Base-by-base conservation (phyloP, 257 asterid species). In the Solanum verrucosum region DNA sequence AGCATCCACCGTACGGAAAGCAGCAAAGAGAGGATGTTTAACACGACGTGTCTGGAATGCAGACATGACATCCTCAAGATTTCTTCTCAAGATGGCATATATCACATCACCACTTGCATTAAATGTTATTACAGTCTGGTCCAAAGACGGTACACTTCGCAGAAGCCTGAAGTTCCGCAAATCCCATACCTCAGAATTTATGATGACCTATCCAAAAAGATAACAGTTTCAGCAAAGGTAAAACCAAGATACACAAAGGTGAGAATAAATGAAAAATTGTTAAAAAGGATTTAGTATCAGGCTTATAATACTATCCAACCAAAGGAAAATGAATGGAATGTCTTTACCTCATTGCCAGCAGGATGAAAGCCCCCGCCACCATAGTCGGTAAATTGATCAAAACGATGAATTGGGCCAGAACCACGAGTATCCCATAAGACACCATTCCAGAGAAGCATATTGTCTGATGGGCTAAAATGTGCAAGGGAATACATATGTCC, bases 361-460 rank as follows among this genome's bases (percentile, higher is more conserved):
- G 99, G 99, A 92, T 97, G 99, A 88, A 97, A 97, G 63, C 99
- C 98, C 34, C 99, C 99, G 27, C 99, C 99, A 9, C 99, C 99
- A 87, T 93, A 96, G 91, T 95, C 99, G 1, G 98, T 91, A 82
- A 94, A 96, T 84, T 94, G 98, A 88, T 97, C 99, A 88, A 97
- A 97, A 42, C 98, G 98, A 89, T 95, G 98, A 44, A 94, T 87
- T 35, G 94, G 97, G 71, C 92, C 91, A 5, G 98, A 88, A 34
- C 88, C 94, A 90, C 99, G 95, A 59, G 93, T 94, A 88, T 97
- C 99, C 99, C 98, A 97, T 90, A 97, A 92, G 78, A 97, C 98
- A 82, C 99, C 99, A 59, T 96, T 95, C 98, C 98, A 97, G 35
- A 97, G 96, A 46, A 97, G 94, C 98, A 93, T 93, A 73, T 94